Conservation (phyloP, 306 rosid species). For the Dryas alaskensis region DNA sequence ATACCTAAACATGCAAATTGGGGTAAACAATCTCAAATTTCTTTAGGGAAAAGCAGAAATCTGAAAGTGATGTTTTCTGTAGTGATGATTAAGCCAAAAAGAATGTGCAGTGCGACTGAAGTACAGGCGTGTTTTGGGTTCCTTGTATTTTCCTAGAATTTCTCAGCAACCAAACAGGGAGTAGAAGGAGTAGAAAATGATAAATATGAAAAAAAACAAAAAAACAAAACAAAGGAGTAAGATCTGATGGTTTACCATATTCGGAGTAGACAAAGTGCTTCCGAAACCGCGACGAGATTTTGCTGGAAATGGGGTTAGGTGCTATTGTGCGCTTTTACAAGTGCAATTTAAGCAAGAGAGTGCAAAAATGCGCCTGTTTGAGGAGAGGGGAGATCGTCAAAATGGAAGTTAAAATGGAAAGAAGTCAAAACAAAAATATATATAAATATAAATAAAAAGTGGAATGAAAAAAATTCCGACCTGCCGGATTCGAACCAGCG, state of each 20-base stretch:
- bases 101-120: neutral
- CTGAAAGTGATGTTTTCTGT: too few relatives aligned
- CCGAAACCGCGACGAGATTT: neutral
- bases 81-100: neutral
- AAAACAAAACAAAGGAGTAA: neutral
- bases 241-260: slow-evolving; percentile 24
- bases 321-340: slow-evolving; percentile 10
- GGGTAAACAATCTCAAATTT: neutral
- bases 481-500: too few relatives aligned
- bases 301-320: neutral
- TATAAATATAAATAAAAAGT: neutral
- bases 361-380: slow-evolving; percentile 18
- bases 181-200: neutral
- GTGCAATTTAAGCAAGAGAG: neutral
- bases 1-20: neutral
- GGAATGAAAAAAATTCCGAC: too few relatives aligned
- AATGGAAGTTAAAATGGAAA: too few relatives aligned
- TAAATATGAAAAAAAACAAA: neutral
- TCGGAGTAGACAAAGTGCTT: neutral
- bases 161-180: slow-evolving; percentile 15
- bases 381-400: too few relatives aligned
- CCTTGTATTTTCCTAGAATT: slow-evolving; percentile 1
- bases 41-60: too few relatives aligned
- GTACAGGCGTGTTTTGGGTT: neutral
- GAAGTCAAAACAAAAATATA: neutral